These are phyloP conservation scores for Epichloe coenophiala DNA, from an alignment of 2,329 filamentous ascomycete species.

Conservation along the genomic window DNA sequence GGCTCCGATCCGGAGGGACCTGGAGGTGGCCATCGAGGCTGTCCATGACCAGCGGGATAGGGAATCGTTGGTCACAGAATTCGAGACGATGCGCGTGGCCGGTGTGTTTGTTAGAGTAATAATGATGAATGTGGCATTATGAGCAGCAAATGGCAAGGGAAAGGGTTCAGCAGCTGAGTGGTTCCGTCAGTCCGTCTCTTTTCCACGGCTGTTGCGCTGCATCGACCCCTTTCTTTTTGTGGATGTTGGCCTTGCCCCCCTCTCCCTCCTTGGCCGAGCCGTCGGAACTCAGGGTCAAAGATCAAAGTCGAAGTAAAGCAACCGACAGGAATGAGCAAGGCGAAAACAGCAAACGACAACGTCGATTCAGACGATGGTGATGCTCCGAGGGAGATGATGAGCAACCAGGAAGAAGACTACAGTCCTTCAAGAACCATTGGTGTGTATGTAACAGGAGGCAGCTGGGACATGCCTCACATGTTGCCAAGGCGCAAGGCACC, in stretches of 20 bases:
- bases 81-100: not conserved
- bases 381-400: not conserved
- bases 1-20: slow-evolving; percentile 36
- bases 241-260: not conserved
- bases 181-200: not conserved
- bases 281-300: not conserved
- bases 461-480: too few species aligned
- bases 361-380: not conserved
- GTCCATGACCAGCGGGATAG: slow-evolving; percentile 19
- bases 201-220: not conserved
- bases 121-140: not conserved
- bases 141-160: not conserved
- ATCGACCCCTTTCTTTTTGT: slow-evolving; percentile 1
- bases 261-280: too few species aligned
- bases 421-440: not conserved
- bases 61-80: slow-evolving; percentile 1
- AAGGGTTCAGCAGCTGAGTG: not conserved
- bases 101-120: not conserved
- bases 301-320: not conserved
- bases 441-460: not conserved
- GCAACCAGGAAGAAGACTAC: not conserved
- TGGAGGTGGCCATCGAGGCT: slow-evolving; percentile 32
- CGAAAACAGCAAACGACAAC: not conserved
- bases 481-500: too few species aligned
- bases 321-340: not conserved